phyloP scores from a whole-genome alignment of 2,329 filamentous ascomycete genomes.

The Pezicula neosporulosa region DNA sequence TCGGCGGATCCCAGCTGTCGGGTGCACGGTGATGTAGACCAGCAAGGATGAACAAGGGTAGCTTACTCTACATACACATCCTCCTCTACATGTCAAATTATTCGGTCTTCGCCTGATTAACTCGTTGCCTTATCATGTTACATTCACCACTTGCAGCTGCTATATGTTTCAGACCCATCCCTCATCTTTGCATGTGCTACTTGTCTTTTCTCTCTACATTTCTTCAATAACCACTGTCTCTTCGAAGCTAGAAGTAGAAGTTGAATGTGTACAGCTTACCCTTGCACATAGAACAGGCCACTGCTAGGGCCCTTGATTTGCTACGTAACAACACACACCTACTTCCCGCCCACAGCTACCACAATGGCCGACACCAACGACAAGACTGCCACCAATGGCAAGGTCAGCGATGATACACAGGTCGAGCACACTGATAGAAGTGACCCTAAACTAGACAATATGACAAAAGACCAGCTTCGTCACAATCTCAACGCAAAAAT shows the following conservation, averaged over 20 bases:
- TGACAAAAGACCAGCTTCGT: conserved; percentile 10
- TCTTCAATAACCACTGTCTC: no score
- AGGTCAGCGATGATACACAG: background rate
- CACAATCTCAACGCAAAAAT: conserved; percentile 43
- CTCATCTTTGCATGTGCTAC: no score
- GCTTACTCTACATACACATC: no score
- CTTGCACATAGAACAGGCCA: background rate
- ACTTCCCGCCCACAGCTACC: background rate
- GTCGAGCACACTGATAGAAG: background rate
- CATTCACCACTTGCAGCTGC: no score
- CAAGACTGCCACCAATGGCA: background rate
- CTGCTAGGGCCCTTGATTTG: no score
- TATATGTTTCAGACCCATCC: no score
- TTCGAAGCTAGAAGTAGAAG: no score
- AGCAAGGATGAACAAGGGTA: background rate
- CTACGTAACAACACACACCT: background rate
- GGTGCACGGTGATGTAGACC: background rate
- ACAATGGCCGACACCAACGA: background rate
- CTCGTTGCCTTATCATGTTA: no score
- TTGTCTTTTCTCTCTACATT: no score
- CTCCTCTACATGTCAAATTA: no score
- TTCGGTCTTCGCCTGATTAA: no score
- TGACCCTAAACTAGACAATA: background rate
- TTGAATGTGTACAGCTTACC: background rate
- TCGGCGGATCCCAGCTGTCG: no score